Base-by-base conservation (phyloP, 148 eudicot species). In the Oxyria digyna region DNA sequence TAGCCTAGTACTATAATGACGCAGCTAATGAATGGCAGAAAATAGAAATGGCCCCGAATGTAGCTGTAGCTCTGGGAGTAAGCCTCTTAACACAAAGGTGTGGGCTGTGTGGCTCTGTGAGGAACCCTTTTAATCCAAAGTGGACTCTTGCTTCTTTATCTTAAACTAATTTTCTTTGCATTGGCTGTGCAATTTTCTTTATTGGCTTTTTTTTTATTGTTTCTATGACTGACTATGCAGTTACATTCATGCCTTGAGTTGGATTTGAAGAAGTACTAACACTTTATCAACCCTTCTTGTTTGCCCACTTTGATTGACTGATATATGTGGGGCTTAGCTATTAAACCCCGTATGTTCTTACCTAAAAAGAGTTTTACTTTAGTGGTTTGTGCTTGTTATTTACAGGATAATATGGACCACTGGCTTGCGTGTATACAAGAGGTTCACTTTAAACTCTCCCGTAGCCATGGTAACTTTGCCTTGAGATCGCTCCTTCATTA, bases 341-440 rank as follows among this genome's bases (percentile, higher is more conserved):
- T 64, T 64, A 32, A 35, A 64, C 7, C 5, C 12, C 14, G 35
- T n/a, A 13, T 63, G 67, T 42, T 31, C 17, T 64, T 64, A 20
- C 8, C 4, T 26, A 21, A 69, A 68, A 37, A 12, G 38, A n/a
- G 3, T 5, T 5, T 67, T 38, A 32, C 24, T 43, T 72, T 63
- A 71, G 45, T 24, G n/a, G 38, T 37, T 45, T 37, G 21, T 67
- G 64, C 62, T n/a, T 7, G 6, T 62, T 64, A 71, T 70, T 68
- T 17, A 37, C 96, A 94, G 99, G 85, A 80, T 94, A 72, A 86
- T 88, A 81, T 94, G 99, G 99, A 85, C 85, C 26, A 79, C 80
- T 14, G 97, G 99, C 27, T 75, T 89, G 32, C 84, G 88, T 68
- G 93, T 91, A 37, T 81, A 79, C 79, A 90, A 91, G 85, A 88